These are phyloP conservation scores for Penicillium sp. DNA, from an alignment of 2,329 filamentous ascomycete genomes.

Conservation along the genomic window DNA sequence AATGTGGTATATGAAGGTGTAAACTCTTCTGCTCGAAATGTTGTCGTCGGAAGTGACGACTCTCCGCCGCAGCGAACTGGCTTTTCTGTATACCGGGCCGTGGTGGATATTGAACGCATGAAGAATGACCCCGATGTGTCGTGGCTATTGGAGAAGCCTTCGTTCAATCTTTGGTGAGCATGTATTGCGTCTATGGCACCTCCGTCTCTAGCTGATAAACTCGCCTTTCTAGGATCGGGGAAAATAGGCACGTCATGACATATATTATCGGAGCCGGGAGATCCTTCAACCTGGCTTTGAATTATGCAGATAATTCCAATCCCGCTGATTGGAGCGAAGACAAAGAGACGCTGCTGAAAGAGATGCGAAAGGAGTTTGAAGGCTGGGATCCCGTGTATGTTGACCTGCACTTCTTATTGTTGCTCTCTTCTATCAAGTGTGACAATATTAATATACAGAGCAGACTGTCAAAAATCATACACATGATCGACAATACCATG, in stretches of 20 bases:
- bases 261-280: slow-evolving; percentile 47
- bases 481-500: slow-evolving; percentile 16
- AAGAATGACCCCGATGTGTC: slow-evolving; percentile 38
- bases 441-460: too few species aligned
- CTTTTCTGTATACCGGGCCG: slow-evolving; percentile 50
- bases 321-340: slow-evolving; percentile 31
- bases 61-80: slow-evolving; percentile 29
- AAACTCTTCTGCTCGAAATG: slow-evolving; percentile 24
- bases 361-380: slow-evolving; percentile 35
- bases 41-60: slow-evolving; percentile 4
- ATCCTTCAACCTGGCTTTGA: slow-evolving; percentile 54
- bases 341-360: slow-evolving; percentile 26
- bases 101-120: slow-evolving; percentile 45
- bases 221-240: slow-evolving; percentile 21
- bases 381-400: slow-evolving; percentile 27
- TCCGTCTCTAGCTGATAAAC: neutral
- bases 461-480: slow-evolving; percentile 36
- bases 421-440: neutral
- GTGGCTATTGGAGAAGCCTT: slow-evolving; percentile 46
- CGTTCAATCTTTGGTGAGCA: slow-evolving; percentile 47
- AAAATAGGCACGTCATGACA: slow-evolving; percentile 49
- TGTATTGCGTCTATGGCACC: neutral
- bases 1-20: slow-evolving; percentile 15
- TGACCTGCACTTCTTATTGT: neutral
- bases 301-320: slow-evolving; percentile 45